Base-by-base conservation (phyloP, 495 filamentous ascomycete species). In the Hamigera avellanea region DNA sequence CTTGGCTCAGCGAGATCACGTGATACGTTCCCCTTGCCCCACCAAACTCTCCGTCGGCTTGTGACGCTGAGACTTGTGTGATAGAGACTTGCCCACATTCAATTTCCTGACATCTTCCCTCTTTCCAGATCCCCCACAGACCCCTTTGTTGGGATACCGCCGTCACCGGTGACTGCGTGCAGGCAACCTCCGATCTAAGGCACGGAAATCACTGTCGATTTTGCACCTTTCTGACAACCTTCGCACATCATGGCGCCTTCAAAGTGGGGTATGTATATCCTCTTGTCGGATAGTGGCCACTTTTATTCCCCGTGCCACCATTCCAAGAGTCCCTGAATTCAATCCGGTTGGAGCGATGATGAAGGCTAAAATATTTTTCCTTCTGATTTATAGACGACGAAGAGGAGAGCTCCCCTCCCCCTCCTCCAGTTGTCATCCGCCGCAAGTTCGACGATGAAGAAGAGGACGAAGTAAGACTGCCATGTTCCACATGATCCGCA, bases 381-480 rank as follows among this genome's bases (percentile, higher is more conserved):
- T 16, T 26, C 15, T 19, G 6, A 10, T 25, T 42, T 43, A 23
- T 66, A 67, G 82, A 88, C 36, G 81, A 86, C 40, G 80, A 85
- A 40, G 75, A 72, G 38, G 77, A 81, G 40, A 75, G 72, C 32
- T 69, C 65, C 52, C 66, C 75, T 14, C 76, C 81, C 30, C 73
- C 85, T 28, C 72, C 78, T 26, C 62, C 70, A 15, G 70, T 66
- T 29, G 61, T 69, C 26, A 67, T 74, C 39, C 73, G 79, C 46
- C 59, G 72, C 54, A 86, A 85, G 56, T 95, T 91, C 50, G 87
- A 93, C 45, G 91, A 99, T 49, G 89, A 95, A 53, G 88, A 93
- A 57, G 84, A 77, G 21, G 87, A 91, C 32, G 87, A 95, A 61
- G 88, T 89, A 75, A 55, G 73, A 58, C 13, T 12, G 26, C 19